Percentiles rank a stretch among this genome's conserved stretches.
Evolutionary conservation across 352 stramenopile species (phyloP).

Genomic region (Phytophthora aleatoria): DNA sequence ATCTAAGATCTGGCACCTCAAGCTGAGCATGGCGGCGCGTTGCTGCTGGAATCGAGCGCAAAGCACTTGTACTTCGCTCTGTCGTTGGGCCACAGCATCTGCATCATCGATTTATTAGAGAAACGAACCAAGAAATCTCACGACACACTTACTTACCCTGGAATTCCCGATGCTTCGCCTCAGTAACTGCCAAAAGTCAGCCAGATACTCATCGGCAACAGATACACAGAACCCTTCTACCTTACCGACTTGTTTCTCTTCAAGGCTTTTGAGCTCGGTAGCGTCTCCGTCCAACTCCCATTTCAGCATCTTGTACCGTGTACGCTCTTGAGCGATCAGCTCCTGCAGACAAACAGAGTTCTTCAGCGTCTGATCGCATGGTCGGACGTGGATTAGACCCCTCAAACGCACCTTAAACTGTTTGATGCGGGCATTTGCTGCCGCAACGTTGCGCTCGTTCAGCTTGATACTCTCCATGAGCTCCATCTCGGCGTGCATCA

Average conservation of each 20-base stretch:
- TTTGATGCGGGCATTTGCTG: conserved; percentile 51
- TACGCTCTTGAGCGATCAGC: conserved; percentile 45
- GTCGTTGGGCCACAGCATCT: conserved; percentile 44
- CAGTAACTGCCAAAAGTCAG: conserved; percentile 38
- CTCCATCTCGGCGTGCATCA: conserved; percentile 84
- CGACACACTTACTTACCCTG: conserved; percentile 26
- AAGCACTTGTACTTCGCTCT: conserved; percentile 41
- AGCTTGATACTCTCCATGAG: conserved; percentile 71
- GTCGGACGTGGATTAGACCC: not conserved
- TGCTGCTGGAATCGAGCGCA: conserved; percentile 36
- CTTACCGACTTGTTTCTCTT: conserved; percentile 53
- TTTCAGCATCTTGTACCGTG: conserved; percentile 45
- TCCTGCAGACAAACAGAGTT: conserved; percentile 29
- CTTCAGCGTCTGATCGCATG: not conserved
- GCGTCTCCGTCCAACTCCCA: conserved; percentile 28
- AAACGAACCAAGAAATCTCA: not conserved
- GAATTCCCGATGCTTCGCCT: conserved; percentile 49
- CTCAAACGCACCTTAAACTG: conserved; percentile 50
- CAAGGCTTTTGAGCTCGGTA: conserved; percentile 40
- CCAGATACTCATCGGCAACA: not conserved
- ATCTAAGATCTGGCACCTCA: conserved; percentile 36
- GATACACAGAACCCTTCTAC: not conserved
- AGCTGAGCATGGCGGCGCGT: conserved; percentile 36
- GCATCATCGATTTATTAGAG: conserved; percentile 7
- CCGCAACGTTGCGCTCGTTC: conserved; percentile 55